A percentile compares a stretch with the other conserved stretches of the same genome.
Evolutionary conservation across 805 yeast species (phyloP).

Genomic region (Nematodospora valgi): DNA sequence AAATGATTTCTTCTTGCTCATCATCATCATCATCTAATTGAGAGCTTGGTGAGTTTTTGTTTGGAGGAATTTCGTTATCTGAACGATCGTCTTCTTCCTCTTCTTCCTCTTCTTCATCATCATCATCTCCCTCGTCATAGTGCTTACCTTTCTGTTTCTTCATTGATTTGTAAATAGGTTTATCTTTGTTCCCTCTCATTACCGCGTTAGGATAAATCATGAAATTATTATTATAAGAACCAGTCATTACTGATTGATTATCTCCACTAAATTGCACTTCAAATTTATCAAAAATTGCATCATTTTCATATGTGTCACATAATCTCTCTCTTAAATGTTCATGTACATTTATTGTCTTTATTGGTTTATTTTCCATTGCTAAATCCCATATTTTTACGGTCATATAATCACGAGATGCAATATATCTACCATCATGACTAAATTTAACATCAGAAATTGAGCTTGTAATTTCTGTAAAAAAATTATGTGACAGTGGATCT

Average conservation of each 20-base stretch:
- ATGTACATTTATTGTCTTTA: slow-evolving; percentile 92
- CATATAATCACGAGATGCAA: slow-evolving; percentile 96
- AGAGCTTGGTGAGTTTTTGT: slow-evolving; percentile 27
- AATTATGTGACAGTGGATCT: slow-evolving; percentile 90
- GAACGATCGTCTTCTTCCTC: slow-evolving; percentile 28
- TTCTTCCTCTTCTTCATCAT: slow-evolving; percentile 39
- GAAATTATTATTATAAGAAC: slow-evolving; percentile 94
- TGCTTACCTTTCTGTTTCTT: slow-evolving; percentile 12
- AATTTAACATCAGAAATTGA: slow-evolving; percentile 92
- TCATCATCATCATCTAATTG: slow-evolving; percentile 28
- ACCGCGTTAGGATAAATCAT: slow-evolving; percentile 90
- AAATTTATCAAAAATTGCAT: slow-evolving; percentile 96
- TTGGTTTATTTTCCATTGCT: slow-evolving; percentile 92
- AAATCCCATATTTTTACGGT: slow-evolving; percentile 98
- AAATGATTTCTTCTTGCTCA: slow-evolving; percentile 60
- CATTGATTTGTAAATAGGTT: slow-evolving; percentile 10
- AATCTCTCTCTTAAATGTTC: slow-evolving; percentile 89
- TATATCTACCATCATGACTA: slow-evolving; percentile 86
- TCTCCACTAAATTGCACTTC: slow-evolving; percentile 96
- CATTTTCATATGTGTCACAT: slow-evolving; percentile 97
- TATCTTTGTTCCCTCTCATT: slow-evolving; percentile 1
- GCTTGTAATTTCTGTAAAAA: slow-evolving; percentile 95
- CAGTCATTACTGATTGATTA: slow-evolving; percentile 89
- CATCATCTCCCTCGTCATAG: slow-evolving; percentile 26
- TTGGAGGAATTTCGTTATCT: slow-evolving; percentile 23